These are phyloP conservation scores for Ophiocordyceps camponoti-leonardi DNA, from an alignment of 2,329 filamentous ascomycete genomes.

Conservation along the genomic window DNA sequence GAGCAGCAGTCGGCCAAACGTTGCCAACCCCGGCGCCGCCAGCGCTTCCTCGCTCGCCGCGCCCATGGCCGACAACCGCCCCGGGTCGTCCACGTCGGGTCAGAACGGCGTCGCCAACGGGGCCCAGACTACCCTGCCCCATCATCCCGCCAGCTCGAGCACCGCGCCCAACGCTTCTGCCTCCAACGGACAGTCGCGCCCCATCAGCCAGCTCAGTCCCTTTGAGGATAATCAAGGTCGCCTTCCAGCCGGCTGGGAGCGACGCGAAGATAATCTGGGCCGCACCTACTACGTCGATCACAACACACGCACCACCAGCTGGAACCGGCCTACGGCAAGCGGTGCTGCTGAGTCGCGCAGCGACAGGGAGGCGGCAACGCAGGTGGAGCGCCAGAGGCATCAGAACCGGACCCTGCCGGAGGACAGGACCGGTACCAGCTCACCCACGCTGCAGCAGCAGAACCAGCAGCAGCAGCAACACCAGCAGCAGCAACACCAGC, in stretches of 20 bases:
- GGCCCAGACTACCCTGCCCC: conserved; percentile 23
- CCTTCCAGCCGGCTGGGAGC: conserved; percentile 86
- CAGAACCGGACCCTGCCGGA: conserved; percentile 93
- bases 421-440: conserved; percentile 84
- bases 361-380: conserved; percentile 77
- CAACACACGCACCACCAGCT: conserved; percentile 91
- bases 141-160: conserved; percentile 30
- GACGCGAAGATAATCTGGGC: conserved; percentile 84
- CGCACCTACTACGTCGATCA: conserved; percentile 98
- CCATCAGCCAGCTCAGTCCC: conserved; percentile 48
- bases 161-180: conserved; percentile 14
- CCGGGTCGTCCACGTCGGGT: conserved; percentile 34
- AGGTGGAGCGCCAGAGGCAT: conserved; percentile 82
- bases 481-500: conserved; percentile 3
- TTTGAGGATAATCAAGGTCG: conserved; percentile 95
- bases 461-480: conserved; percentile 7
- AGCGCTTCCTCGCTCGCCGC: conserved; percentile 25
- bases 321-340: conserved; percentile 73
- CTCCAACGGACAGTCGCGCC: conserved; percentile 16
- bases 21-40: conserved; percentile 26
- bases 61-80: conserved; percentile 27
- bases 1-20: conserved; percentile 27
- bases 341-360: conserved; percentile 54
- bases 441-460: conserved; percentile 54
- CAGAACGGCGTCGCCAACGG: conserved; percentile 24